Base-by-base conservation (phyloP, 2,329 filamentous ascomycete species). In the Xylariaceae sp. region DNA sequence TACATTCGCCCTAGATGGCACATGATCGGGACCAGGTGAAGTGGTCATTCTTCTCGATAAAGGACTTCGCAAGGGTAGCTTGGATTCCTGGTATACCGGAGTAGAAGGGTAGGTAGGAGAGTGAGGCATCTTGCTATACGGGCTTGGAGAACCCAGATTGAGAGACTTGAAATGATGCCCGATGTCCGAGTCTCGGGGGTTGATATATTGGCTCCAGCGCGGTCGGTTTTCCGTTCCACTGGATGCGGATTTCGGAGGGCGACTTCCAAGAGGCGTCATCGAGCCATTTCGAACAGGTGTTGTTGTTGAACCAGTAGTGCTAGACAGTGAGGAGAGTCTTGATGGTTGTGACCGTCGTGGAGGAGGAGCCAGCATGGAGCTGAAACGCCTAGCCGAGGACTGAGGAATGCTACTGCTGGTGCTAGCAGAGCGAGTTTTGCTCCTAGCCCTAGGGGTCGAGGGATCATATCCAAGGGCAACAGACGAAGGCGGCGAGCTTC, bases 201-300 rank as follows among this genome's bases (percentile, higher is more conserved):
- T 90, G 4, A 85, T 83, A 35, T 86, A 88, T 9, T 69, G 70
- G 69, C 87, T 93, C 90, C 90, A 94, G 59, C 85, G 82, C 2
- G 90, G 90, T 54, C 88, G 84, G 58, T 82, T 78, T 59, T 81
- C 75, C 17, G 72, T 71, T 39, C 79, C 65, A 9, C 77, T 77
- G 1, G 78, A 75, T 45, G 76, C 70, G 58, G 81, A 76, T 54
- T 80, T 77, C 57, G 79, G 71, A 53, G 76, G 52, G 68, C 74
- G 64, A 73, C 76, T 67, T 59, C 71, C 67, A 63, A 75, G 80
- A 4, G 82, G 80, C 0, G 83, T 84, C 9, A 79, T 76, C 7
- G 83, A 80, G 18, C 74, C 73, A 60, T 78, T 73, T 58, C 75
- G 69, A 52, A 68, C 67, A 3, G 75, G 73, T 8, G 75, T 71